Percentiles rank a stretch among this genome's conserved stretches.
Evolutionary conservation across 2,329 filamentous ascomycete genomes (phyloP).

Genomic region (Meredithiella fracta): DNA sequence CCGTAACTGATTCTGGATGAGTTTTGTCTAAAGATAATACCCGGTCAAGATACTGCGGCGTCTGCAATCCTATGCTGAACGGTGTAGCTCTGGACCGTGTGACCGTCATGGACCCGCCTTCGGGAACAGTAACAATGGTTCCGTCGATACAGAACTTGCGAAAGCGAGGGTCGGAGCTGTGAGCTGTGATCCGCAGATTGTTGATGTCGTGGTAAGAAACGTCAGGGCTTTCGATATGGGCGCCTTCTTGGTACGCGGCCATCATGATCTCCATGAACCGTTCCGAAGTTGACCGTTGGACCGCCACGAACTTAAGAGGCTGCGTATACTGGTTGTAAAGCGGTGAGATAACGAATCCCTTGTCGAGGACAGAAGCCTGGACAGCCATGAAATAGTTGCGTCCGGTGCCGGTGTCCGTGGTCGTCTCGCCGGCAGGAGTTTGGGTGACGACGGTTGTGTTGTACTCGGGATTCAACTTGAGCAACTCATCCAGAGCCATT

Average conservation of each 20-base stretch:
- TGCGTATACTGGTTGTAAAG: conserved; percentile 53
- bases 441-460: conserved; percentile 26
- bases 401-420: conserved; percentile 18
- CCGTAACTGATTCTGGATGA: no score
- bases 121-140: conserved; percentile 59
- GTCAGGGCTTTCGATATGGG: conserved; percentile 36
- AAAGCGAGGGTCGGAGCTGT: conserved; percentile 57
- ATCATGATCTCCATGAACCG: conserved; percentile 65
- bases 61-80: conserved; percentile 14
- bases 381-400: conserved; percentile 67
- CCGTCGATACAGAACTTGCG: conserved; percentile 84
- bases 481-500: conserved; percentile 63
- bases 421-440: conserved; percentile 13
- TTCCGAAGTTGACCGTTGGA: conserved; percentile 48
- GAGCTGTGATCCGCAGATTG: conserved; percentile 47
- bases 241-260: conserved; percentile 40
- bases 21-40: neutral
- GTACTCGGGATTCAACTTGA: conserved; percentile 40
- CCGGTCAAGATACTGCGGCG: neutral
- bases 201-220: conserved; percentile 60
- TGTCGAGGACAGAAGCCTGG: conserved; percentile 66
- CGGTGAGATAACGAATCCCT: conserved; percentile 68
- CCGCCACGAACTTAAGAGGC: conserved; percentile 54
- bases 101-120: conserved; percentile 56
- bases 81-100: conserved; percentile 27